Percentiles rank a stretch among this genome's conserved stretches.
phyloP scores from a whole-genome alignment of 2,329 filamentous ascomycete species.

The Apiospora kogelbergensis region DNA sequence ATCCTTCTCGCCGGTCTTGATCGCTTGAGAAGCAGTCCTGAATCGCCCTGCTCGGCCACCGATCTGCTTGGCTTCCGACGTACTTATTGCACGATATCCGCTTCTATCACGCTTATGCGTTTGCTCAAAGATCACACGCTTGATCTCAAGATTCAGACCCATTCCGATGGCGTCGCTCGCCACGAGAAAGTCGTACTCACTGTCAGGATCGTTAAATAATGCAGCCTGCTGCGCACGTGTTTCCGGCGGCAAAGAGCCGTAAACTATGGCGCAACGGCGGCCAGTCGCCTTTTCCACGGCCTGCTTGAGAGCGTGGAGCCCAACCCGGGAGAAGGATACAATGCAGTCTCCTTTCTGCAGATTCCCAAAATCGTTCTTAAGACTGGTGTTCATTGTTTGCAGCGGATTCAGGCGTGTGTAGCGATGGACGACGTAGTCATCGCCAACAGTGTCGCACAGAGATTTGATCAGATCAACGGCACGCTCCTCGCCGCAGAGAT shows the following conservation, averaged over 20 bases:
- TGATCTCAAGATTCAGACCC: constrained; percentile 92
- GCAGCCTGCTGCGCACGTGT: constrained; percentile 88
- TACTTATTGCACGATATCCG: constrained; percentile 56
- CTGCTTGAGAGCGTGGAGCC: constrained; percentile 76
- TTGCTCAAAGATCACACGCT: constrained; percentile 84
- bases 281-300: constrained; percentile 76
- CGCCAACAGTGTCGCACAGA: constrained; percentile 76
- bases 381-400: constrained; percentile 60
- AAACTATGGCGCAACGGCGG: constrained; percentile 85
- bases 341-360: constrained; percentile 89
- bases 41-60: constrained; percentile 89
- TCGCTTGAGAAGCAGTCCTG: constrained; percentile 65
- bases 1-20: constrained; percentile 21
- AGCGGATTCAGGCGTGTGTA: constrained; percentile 85
- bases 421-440: constrained; percentile 76
- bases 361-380: constrained; percentile 62
- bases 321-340: constrained; percentile 80
- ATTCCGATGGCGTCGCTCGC: constrained; percentile 97
- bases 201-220: constrained; percentile 92
- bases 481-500: constrained; percentile 89
- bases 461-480: constrained; percentile 76
- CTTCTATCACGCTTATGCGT: constrained; percentile 70
- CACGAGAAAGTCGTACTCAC: constrained; percentile 91
- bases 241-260: constrained; percentile 88
- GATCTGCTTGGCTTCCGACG: constrained; percentile 91